A percentile compares a stretch with the other conserved stretches of the same genome.
Evolutionary conservation across 305 asterid species (phyloP).

Genomic region (Fraxinus greggii): DNA sequence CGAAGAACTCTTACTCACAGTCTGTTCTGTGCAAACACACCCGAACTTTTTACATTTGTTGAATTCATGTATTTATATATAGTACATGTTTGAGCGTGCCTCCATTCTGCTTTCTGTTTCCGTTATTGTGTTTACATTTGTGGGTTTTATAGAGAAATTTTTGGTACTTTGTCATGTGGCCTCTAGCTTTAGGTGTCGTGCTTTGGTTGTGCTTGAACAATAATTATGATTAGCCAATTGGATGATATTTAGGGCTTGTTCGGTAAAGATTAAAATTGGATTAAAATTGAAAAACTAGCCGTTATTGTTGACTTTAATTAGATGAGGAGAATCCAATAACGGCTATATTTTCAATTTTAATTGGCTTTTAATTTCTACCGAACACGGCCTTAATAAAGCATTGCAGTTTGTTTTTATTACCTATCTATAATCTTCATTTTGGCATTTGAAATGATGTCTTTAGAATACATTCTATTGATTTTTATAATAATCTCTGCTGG

Average conservation of each 20-base stretch:
- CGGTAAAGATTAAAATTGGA: no score
- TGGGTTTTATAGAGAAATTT: neutral
- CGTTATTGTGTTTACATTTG: neutral
- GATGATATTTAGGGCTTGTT: neutral
- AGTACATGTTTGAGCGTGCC: neutral
- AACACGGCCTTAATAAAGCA: no score
- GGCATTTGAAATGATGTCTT: conserved; percentile 2
- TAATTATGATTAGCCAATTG: conserved; percentile 6
- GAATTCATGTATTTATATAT: neutral
- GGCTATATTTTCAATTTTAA: no score
- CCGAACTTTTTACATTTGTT: neutral
- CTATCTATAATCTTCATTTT: neutral
- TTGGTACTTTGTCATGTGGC: neutral
- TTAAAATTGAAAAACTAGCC: no score
- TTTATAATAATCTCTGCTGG: conserved; percentile 9
- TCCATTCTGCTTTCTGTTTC: conserved; percentile 6
- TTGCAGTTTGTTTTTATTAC: neutral
- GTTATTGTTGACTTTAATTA: no score
- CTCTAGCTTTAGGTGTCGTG: neutral
- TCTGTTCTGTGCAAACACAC: neutral
- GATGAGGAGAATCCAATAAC: no score
- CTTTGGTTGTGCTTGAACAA: neutral
- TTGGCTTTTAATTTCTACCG: no score
- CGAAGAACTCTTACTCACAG: neutral
- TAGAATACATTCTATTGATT: conserved; percentile 5